phyloP scores from a whole-genome alignment of 116 monocot species.

The Iris pallida region DNA sequence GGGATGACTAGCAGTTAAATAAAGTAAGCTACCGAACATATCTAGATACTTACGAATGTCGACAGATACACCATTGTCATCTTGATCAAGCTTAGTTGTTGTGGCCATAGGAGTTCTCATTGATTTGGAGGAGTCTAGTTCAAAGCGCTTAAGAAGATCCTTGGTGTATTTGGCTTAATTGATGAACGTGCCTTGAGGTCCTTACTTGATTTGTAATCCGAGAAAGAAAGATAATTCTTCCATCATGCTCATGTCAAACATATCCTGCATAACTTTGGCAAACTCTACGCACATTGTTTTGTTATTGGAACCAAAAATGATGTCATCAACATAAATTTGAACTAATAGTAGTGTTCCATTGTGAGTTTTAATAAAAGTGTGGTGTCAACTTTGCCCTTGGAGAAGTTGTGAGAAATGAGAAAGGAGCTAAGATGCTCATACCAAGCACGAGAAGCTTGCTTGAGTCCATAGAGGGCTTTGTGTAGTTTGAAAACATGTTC shows the following conservation, averaged over 20 bases:
- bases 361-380: not conserved
- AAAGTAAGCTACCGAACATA: not conserved
- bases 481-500: too few relatives aligned
- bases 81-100: not conserved
- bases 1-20: not conserved
- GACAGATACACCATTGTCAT: too few relatives aligned
- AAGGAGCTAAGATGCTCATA: not conserved
- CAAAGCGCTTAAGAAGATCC: not conserved
- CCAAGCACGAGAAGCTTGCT: not conserved
- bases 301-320: too few relatives aligned
- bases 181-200: not conserved
- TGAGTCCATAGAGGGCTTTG: not conserved
- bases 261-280: not conserved
- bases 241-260: not conserved
- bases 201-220: not conserved
- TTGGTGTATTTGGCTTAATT: not conserved
- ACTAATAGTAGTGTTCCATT: not conserved
- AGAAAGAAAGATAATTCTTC: not conserved
- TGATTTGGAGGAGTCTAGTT: not conserved
- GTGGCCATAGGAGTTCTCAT: not conserved
- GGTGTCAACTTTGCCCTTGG: not conserved
- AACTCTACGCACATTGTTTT: too few relatives aligned
- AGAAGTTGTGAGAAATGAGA: not conserved
- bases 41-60: too few relatives aligned
- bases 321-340: not conserved